Conservation (phyloP, 202 grass and related monocot species). For the Elaeis oleifera region DNA sequence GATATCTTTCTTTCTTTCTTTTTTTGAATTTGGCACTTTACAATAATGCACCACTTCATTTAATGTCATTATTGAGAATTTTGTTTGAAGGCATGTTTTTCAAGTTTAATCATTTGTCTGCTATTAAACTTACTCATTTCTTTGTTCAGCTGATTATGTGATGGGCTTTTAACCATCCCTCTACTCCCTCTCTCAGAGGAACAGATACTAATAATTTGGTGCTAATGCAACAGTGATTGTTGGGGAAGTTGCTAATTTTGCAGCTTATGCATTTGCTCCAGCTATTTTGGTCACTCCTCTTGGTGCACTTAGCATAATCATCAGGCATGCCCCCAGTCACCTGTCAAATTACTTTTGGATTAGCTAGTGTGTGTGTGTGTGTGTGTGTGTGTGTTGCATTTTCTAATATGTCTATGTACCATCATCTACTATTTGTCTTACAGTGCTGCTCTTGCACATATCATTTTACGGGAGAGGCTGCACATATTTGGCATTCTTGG, state of each 20-base stretch:
- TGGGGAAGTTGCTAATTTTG: slow-evolving; percentile 95
- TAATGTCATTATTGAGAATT: too few relatives aligned
- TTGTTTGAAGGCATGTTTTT: background rate
- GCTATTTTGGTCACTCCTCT: slow-evolving; percentile 96
- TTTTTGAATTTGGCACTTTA: too few relatives aligned
- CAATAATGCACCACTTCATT: too few relatives aligned
- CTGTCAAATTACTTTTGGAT: too few relatives aligned
- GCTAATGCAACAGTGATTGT: slow-evolving; percentile 65
- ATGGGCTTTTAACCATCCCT: too few relatives aligned
- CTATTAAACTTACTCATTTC: background rate
- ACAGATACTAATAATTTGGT: background rate
- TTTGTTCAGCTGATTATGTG: background rate
- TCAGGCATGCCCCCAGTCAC: slow-evolving; percentile 40
- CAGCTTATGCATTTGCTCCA: slow-evolving; percentile 98
- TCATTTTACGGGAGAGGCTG: slow-evolving; percentile 87
- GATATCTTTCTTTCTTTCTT: too few relatives aligned
- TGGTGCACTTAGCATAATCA: slow-evolving; percentile 94
- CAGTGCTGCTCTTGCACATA: slow-evolving; percentile 86
- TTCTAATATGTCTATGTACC: too few relatives aligned
- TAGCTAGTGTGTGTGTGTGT: too few relatives aligned
- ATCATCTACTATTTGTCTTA: slow-evolving; percentile 8
- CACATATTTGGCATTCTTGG: slow-evolving; percentile 96
- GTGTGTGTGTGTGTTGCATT: too few relatives aligned
- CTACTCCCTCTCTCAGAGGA: background rate
- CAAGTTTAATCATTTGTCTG: background rate